These are phyloP conservation scores for Neurospora tetrasperma DNA, from an alignment of 495 filamentous ascomycete species.

Conservation along the genomic window DNA sequence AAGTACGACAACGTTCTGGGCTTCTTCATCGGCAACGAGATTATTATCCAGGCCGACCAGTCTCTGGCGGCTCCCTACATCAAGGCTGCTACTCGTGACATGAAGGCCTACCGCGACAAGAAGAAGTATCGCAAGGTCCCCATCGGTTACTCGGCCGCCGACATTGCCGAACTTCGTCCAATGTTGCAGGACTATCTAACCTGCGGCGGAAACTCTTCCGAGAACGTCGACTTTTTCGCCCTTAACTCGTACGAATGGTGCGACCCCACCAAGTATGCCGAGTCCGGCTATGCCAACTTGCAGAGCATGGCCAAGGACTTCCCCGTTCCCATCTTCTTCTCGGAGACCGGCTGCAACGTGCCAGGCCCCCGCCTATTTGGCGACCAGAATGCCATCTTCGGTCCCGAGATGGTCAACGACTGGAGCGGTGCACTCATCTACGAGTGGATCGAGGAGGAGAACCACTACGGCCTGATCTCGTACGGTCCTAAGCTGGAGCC, in stretches of 20 bases:
- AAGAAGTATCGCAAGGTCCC: slow-evolving; percentile 78
- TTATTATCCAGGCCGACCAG: slow-evolving; percentile 49
- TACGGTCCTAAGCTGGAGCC: slow-evolving; percentile 52
- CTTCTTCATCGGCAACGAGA: slow-evolving; percentile 83
- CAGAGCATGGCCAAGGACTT: slow-evolving; percentile 39
- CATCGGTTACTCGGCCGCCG: slow-evolving; percentile 82
- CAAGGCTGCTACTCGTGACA: slow-evolving; percentile 68
- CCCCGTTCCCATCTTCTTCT: slow-evolving; percentile 76
- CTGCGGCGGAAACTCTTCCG: slow-evolving; percentile 56
- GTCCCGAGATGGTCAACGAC: slow-evolving; percentile 54
- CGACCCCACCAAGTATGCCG: slow-evolving; percentile 46
- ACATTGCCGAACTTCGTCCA: slow-evolving; percentile 70
- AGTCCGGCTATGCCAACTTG: slow-evolving; percentile 62
- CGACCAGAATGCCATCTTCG: slow-evolving; percentile 71
- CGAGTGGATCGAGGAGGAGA: slow-evolving; percentile 82
- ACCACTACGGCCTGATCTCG: slow-evolving; percentile 74
- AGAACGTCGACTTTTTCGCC: slow-evolving; percentile 72
- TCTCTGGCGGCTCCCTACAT: slow-evolving; percentile 69
- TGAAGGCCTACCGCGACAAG: slow-evolving; percentile 68
- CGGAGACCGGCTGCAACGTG: slow-evolving; percentile 69
- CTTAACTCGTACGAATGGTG: slow-evolving; percentile 91
- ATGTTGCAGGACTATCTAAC: slow-evolving; percentile 85
- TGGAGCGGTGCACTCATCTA: slow-evolving; percentile 84
- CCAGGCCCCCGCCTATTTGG: slow-evolving; percentile 58
- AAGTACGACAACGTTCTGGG: slow-evolving; percentile 70